Conservation (phyloP, 306 rosid genomes). For the Fragaria vesca region DNA sequence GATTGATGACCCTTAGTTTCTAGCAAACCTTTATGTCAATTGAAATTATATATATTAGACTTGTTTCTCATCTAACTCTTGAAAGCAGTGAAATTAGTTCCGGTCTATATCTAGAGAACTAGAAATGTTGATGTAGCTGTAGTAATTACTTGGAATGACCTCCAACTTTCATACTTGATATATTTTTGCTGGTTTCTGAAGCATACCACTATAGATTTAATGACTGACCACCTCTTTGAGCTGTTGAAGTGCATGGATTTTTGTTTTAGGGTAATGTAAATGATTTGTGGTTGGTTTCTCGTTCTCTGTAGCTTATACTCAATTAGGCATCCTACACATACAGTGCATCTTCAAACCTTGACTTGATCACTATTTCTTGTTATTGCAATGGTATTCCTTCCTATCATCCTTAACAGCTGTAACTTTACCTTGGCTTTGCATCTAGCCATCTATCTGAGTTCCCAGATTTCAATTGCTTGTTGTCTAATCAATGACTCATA, state of each 20-base stretch:
- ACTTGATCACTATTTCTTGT: not conserved
- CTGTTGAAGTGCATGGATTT: not conserved
- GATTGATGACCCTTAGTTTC: not conserved
- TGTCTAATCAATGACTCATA: conserved; percentile 2
- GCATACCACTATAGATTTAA: not conserved
- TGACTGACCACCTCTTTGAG: not conserved
- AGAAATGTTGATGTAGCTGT: not conserved
- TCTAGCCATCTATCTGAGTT: conserved; percentile 20
- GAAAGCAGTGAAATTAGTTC: not conserved
- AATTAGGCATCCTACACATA: conserved; percentile 1
- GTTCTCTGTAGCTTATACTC: not conserved
- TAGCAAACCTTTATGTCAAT: too few relatives aligned
- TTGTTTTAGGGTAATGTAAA: not conserved
- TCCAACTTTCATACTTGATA: not conserved
- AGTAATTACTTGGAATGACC: not conserved
- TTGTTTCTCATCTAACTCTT: not conserved
- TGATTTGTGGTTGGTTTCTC: not conserved
- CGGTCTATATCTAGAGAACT: not conserved
- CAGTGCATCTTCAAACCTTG: conserved; percentile 20
- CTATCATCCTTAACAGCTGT: conserved; percentile 19
- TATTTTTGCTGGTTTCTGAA: not conserved
- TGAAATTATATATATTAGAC: not conserved
- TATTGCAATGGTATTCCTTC: not conserved
- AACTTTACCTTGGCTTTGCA: not conserved
- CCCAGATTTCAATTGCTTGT: conserved; percentile 16